A percentile compares a stretch with the other conserved stretches of the same genome.
These are phyloP conservation scores for Aspergillus quadrilineatus DNA, from an alignment of 2,329 filamentous ascomycete genomes.

Conservation along the genomic window DNA sequence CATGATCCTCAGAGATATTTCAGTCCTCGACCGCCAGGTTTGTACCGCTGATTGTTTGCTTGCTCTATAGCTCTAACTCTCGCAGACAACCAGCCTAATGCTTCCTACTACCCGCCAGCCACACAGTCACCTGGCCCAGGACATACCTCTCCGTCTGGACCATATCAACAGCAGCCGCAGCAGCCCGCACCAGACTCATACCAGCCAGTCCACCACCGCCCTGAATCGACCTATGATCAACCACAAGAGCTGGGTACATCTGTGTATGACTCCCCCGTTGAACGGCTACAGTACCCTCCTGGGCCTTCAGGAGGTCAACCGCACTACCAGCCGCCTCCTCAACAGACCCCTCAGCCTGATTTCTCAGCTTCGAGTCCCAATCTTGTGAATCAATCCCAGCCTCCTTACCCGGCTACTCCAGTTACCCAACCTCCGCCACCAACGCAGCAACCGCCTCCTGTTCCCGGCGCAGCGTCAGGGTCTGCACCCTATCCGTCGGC, in stretches of 20 bases:
- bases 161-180: slow-evolving; percentile 39
- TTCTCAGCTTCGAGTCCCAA: slow-evolving; percentile 38
- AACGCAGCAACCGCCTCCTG: slow-evolving; percentile 36
- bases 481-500: slow-evolving; percentile 36
- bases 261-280: slow-evolving; percentile 72
- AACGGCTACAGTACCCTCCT: slow-evolving; percentile 37
- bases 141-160: slow-evolving; percentile 34
- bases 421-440: slow-evolving; percentile 32
- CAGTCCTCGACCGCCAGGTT: slow-evolving; percentile 52
- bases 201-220: slow-evolving; percentile 52
- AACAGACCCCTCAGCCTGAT: slow-evolving; percentile 34
- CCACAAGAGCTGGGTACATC: slow-evolving; percentile 78
- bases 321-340: slow-evolving; percentile 34
- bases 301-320: slow-evolving; percentile 28
- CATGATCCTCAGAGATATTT: slow-evolving; percentile 70
- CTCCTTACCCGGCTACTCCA: slow-evolving; percentile 34
- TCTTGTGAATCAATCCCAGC: slow-evolving; percentile 26
- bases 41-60: slow-evolving; percentile 11
- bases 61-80: slow-evolving; percentile 21
- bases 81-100: slow-evolving; percentile 41
- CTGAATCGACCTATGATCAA: slow-evolving; percentile 67
- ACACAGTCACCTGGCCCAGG: slow-evolving; percentile 44
- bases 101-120: slow-evolving; percentile 58
- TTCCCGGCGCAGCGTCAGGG: slow-evolving; percentile 32
- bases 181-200: slow-evolving; percentile 53